phyloP scores from a whole-genome alignment of 2,329 filamentous ascomycete species.

The Ceratocystis destructans region DNA sequence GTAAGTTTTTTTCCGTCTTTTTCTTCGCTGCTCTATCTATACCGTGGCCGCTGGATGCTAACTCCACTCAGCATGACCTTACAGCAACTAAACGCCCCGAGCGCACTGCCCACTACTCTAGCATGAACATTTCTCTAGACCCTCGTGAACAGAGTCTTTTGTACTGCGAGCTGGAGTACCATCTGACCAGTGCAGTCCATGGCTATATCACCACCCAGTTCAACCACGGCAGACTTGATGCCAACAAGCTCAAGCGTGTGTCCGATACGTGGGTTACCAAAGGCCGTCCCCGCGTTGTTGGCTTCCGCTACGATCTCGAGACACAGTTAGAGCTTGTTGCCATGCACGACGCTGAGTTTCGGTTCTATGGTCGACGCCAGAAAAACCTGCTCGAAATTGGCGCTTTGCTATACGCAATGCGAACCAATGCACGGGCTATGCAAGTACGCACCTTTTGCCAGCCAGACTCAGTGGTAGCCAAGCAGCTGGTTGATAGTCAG shows the following conservation, averaged over 20 bases:
- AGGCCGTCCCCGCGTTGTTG: constrained; percentile 41
- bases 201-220: constrained; percentile 40
- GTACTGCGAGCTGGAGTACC: constrained; percentile 46
- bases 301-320: constrained; percentile 46
- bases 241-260: constrained; percentile 38
- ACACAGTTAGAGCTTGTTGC: constrained; percentile 44
- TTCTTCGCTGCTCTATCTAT: background rate
- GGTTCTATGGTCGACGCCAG: constrained; percentile 39
- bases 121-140: constrained; percentile 37
- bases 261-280: constrained; percentile 38
- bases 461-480: constrained; percentile 43
- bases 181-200: constrained; percentile 38
- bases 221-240: constrained; percentile 40
- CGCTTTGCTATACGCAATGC: constrained; percentile 39
- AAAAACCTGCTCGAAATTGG: constrained; percentile 31
- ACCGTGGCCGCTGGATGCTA: background rate
- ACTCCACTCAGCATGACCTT: constrained; percentile 3
- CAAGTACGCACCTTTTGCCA: constrained; percentile 43
- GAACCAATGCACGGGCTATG: constrained; percentile 38
- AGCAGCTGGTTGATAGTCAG: constrained; percentile 42
- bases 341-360: constrained; percentile 38
- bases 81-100: background rate
- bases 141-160: constrained; percentile 44
- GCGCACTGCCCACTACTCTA: constrained; percentile 20
- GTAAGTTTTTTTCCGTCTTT: constrained; percentile 27